Evolutionary conservation across 2,329 filamentous ascomycete species (phyloP), one percentile per base, ranked within the genome.

Genomic region (Dendrostoma leiphaemia): DNA sequence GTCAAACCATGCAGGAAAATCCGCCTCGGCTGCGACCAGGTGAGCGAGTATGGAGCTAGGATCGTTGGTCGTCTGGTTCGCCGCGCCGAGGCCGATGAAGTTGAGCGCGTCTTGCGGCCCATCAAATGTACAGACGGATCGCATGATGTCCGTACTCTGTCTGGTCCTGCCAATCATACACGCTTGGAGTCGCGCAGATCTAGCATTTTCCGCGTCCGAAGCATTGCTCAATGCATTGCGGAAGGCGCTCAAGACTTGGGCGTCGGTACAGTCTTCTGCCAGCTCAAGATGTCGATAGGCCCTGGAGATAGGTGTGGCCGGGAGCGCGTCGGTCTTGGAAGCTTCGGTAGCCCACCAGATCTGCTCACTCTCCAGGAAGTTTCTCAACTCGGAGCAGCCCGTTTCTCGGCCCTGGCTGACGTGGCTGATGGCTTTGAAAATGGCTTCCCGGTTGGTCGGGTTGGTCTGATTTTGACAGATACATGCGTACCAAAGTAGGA

Each of bases 401-500:
- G 59, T 57, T 38, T 59, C 57, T n/a, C 64, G 61, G 21, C 57
- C 60, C 1, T 44, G 54, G 13, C 58, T 59, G 3, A 65, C 60
- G 4, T 58, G 56, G 34, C 56, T 50, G 17, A 64, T 40, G 3
- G 59, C 59, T 8, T 46, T 44, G 13, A 62, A 65, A 12, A 59
- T 57, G 6, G 44, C 47, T 3, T 47, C 23, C 23, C 61, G 50
- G 5, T 48, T 48, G 9, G 35, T 10, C 10, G 64, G 62, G n/a
- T 60, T 51, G 1, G 57, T 58, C 50, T 64, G 61, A 19, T 57
- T 53, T 51, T 66, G 63, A 51, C 63, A 63, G 24, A 47, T 45
- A 44, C 60, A 66, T 31, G 64, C 64, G 37, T 61, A 66, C 59
- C 60, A 63, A 10, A 66, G 61, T n/a, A 63, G 54, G 13, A 54